A percentile compares a stretch with the other conserved stretches of the same genome.
These are phyloP conservation scores for Sarcomyxa edulis DNA, from an alignment of 768 basidiomycete genomes.

Conservation along the genomic window DNA sequence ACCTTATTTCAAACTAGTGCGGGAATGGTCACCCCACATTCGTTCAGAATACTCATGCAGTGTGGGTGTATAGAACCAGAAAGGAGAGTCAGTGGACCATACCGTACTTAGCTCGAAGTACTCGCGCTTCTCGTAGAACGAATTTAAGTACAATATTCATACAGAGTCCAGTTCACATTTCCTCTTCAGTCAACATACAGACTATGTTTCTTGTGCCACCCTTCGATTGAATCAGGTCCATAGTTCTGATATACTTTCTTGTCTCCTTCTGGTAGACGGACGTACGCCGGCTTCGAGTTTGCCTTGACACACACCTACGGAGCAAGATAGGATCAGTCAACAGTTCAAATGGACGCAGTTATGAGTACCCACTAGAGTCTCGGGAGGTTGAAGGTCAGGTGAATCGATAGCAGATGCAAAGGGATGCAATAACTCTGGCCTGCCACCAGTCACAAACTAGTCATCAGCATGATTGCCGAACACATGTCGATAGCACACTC, in stretches of 20 bases:
- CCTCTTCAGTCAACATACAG: slow-evolving; percentile 30
- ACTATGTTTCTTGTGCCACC: slow-evolving; percentile 53
- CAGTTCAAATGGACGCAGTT: neutral
- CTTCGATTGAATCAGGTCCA: slow-evolving; percentile 42
- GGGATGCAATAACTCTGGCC: slow-evolving; percentile 63
- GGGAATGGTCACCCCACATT: no score
- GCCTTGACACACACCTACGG: slow-evolving; percentile 39
- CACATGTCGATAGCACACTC: slow-evolving; percentile 7
- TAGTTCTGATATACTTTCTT: slow-evolving; percentile 44
- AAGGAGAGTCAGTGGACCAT: no score
- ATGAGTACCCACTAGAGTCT: slow-evolving; percentile 39
- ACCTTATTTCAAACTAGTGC: no score
- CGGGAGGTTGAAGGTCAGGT: slow-evolving; percentile 47
- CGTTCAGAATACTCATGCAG: no score
- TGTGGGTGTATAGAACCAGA: no score
- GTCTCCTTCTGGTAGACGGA: slow-evolving; percentile 55
- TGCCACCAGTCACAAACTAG: slow-evolving; percentile 18
- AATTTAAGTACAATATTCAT: no score
- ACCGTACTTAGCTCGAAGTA: no score
- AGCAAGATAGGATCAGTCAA: neutral
- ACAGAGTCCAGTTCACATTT: no score
- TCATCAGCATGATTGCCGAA: neutral
- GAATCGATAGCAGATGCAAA: slow-evolving; percentile 65
- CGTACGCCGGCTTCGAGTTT: slow-evolving; percentile 52
- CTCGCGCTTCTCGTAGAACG: no score